phyloP scores from a whole-genome alignment of 192 early-diverging fungal genomes.

The Podila epicladia region DNA sequence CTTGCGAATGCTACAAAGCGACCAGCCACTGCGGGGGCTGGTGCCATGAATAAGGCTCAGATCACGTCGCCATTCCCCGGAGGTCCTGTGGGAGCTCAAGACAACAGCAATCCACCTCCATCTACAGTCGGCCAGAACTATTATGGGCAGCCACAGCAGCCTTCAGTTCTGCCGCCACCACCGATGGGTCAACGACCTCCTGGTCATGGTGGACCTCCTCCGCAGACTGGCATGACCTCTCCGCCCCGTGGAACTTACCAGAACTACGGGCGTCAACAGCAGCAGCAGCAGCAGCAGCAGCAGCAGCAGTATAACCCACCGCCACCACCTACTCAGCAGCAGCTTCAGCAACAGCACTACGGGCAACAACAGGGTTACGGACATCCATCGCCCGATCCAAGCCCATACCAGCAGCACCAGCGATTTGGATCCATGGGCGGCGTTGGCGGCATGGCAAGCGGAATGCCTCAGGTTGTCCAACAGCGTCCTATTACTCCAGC shows the following conservation, averaged over 20 bases:
- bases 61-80: conserved; percentile 52
- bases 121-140: conserved; percentile 42
- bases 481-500: conserved; percentile 51
- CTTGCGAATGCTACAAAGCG: conserved; percentile 39
- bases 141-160: conserved; percentile 28
- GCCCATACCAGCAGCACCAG: conserved; percentile 23
- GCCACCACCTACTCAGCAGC: not conserved
- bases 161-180: not conserved
- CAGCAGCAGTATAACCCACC: conserved; percentile 22
- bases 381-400: conserved; percentile 11
- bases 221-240: conserved; percentile 18
- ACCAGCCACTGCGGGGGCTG: conserved; percentile 25
- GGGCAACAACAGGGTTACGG: conserved; percentile 23
- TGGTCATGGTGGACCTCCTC: conserved; percentile 8
- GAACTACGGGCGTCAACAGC: conserved; percentile 27
- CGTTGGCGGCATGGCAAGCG: not conserved
- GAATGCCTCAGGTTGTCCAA: conserved; percentile 34
- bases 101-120: conserved; percentile 48
- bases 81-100: conserved; percentile 38
- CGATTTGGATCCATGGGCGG: conserved; percentile 19
- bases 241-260: conserved; percentile 16
- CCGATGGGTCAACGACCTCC: conserved; percentile 1
- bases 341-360: not conserved
- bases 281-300: conserved; percentile 17
- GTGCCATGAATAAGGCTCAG: conserved; percentile 53